Base-by-base conservation (phyloP, 2,329 filamentous ascomycete species). In the Onygenales sp. region DNA sequence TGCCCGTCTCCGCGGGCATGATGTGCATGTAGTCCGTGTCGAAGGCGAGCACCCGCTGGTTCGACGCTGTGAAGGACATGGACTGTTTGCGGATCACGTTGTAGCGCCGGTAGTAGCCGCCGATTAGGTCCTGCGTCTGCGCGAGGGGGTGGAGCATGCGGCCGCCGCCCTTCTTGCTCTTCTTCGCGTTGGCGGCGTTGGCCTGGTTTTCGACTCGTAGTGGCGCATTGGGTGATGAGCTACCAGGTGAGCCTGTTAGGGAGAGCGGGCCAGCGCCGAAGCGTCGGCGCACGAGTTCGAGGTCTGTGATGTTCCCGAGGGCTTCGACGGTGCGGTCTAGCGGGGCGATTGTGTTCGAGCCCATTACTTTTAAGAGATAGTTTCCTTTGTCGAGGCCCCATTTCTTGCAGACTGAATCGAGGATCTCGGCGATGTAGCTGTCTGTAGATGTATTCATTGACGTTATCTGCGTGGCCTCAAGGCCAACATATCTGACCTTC, bases 11-110 rank as follows among this genome's bases (percentile, higher is more conserved):
- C 2, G 67, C 68, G 6, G 82, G 81, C 71, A 85, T 79, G 57
- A 85, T 81, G 63, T 84, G 81, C 67, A 85, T 78, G 62, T 83
- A 84, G 59, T 85, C 82, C 51, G 79, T 81, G 58, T 84, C 82
- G 49, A 85, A 79, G 6, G 81, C 78, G 21, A 85, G 68, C 10
- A 82, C 79, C 42, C 80, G 76, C 17, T 81, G 77, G 48, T 81
- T 81, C 4, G 78, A 79, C 6, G 79, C 77, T 0, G 81, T 78
- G 58, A 85, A 85, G 2, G 79, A 81, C 71, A 84, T 82, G 32
- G 82, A 79, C 60, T 84, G 81, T 64, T 84, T 84, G 60, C 82
- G 79, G 32, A 79, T 76, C 14, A 85, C 82, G 51, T 79, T 76
- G 66, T 83, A 85, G 34, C 81, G 79, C 53, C 82, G 81, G 66